phyloP scores from a whole-genome alignment of 2,329 filamentous ascomycete species.

The Cladosporium oxysporum region DNA sequence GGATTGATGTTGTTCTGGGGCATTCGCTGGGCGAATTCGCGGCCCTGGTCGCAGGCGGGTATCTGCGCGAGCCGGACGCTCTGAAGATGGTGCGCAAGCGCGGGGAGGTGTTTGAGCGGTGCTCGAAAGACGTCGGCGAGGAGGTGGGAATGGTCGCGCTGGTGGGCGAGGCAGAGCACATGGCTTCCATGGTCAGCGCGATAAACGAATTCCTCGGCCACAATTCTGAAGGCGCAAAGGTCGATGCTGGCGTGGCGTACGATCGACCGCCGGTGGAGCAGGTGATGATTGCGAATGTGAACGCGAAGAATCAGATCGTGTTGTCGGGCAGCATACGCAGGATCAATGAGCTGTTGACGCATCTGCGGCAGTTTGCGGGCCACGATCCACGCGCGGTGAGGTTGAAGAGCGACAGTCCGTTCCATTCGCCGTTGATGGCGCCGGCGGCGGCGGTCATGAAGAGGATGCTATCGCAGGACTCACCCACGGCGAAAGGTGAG shows the following conservation, averaged over 20 bases:
- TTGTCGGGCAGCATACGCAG: slow-evolving; percentile 81
- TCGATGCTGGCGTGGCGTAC: slow-evolving; percentile 60
- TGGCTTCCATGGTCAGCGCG: slow-evolving; percentile 67
- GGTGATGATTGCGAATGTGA: slow-evolving; percentile 89
- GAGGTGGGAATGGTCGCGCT: slow-evolving; percentile 94
- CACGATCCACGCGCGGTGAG: slow-evolving; percentile 88
- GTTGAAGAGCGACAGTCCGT: slow-evolving; percentile 83
- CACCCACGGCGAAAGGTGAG: slow-evolving; percentile 58
- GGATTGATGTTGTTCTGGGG: slow-evolving; percentile 80
- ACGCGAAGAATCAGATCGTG: slow-evolving; percentile 95
- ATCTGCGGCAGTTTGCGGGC: slow-evolving; percentile 84
- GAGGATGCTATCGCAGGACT: slow-evolving; percentile 58
- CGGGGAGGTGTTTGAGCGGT: slow-evolving; percentile 80
- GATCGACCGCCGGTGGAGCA: slow-evolving; percentile 77
- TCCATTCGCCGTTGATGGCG: slow-evolving; percentile 89
- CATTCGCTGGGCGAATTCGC: slow-evolving; percentile 94
- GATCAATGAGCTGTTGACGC: slow-evolving; percentile 78
- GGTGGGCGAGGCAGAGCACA: slow-evolving; percentile 79
- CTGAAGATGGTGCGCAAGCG: slow-evolving; percentile 74
- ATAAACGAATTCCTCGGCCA: slow-evolving; percentile 79
- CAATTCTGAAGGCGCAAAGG: slow-evolving; percentile 62
- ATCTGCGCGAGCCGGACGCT: slow-evolving; percentile 75
- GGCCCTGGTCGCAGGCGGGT: slow-evolving; percentile 80
- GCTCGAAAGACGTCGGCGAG: slow-evolving; percentile 66
- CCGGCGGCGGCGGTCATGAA: slow-evolving; percentile 77